phyloP scores from a whole-genome alignment of 1,284 basidiomycete species.

The Trichosporon sp. region DNA sequence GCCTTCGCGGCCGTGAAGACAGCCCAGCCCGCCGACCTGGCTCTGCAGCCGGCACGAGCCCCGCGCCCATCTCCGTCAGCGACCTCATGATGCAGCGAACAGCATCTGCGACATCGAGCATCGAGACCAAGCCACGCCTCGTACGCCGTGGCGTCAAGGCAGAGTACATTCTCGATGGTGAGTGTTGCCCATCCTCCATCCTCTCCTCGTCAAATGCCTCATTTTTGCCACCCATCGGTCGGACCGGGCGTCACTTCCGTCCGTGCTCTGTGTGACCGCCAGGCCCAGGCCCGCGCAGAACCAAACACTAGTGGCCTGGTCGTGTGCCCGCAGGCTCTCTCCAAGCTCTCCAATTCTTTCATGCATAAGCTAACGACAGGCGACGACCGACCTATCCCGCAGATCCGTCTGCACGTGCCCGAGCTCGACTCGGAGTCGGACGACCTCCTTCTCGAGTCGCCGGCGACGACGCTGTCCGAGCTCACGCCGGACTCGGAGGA shows the following conservation, averaged over 20 bases:
- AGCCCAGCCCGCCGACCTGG: background rate
- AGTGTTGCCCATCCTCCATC: too few species aligned
- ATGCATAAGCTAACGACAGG: constrained; percentile 24
- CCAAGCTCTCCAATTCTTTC: too few species aligned
- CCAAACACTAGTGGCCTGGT: background rate
- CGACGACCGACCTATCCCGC: constrained; percentile 41
- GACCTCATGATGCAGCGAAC: background rate
- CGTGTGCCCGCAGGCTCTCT: background rate
- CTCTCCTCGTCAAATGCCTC: background rate
- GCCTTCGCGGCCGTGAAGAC: constrained; percentile 11
- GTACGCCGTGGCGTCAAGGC: constrained; percentile 33
- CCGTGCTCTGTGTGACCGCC: background rate
- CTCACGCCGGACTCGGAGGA: constrained; percentile 22
- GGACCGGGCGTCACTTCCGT: background rate
- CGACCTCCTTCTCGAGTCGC: constrained; percentile 5
- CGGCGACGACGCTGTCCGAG: constrained; percentile 15
- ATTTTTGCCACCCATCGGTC: background rate
- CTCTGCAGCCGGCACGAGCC: background rate
- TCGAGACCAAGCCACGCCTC: background rate
- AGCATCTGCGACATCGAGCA: background rate
- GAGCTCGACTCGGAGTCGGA: background rate
- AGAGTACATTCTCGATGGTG: constrained; percentile 46
- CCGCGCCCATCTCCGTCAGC: background rate
- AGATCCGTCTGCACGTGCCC: constrained; percentile 39
- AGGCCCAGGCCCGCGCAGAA: background rate